Percentiles rank a stretch among this genome's conserved stretches.
These are phyloP conservation scores for Coccomyxa subellipsoidea DNA, from an alignment of 163 green algal genomes.

Conservation along the genomic window DNA sequence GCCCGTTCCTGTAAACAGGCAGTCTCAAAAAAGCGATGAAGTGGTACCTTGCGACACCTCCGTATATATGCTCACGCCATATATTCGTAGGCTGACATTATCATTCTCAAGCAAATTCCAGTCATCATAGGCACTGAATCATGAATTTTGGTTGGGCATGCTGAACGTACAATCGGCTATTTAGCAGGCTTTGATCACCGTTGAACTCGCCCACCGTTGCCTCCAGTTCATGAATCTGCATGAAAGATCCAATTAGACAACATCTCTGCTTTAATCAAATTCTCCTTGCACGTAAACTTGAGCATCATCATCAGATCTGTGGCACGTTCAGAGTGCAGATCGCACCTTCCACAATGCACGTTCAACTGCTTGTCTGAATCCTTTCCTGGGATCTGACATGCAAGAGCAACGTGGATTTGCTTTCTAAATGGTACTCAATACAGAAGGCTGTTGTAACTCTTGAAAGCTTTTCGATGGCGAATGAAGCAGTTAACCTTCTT, in stretches of 20 bases:
- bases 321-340: background rate
- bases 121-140: too few relatives aligned
- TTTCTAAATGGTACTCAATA: too few relatives aligned
- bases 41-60: too few relatives aligned
- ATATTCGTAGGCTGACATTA: too few relatives aligned
- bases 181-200: slow-evolving; percentile 19
- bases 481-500: too few relatives aligned
- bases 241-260: background rate
- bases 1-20: slow-evolving; percentile 4
- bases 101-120: too few relatives aligned
- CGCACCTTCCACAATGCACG: background rate
- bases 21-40: too few relatives aligned
- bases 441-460: too few relatives aligned
- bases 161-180: background rate
- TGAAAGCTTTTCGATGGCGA: too few relatives aligned
- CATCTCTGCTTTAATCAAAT: background rate
- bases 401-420: background rate
- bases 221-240: slow-evolving; percentile 30
- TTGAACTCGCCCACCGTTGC: slow-evolving; percentile 17
- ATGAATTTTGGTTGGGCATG: background rate
- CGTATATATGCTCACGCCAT: too few relatives aligned
- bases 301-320: background rate
- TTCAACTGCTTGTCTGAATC: background rate
- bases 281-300: background rate
- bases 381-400: slow-evolving; percentile 1